Conservation (phyloP, 306 rosid species). For the Vachellia collinsii region DNA sequence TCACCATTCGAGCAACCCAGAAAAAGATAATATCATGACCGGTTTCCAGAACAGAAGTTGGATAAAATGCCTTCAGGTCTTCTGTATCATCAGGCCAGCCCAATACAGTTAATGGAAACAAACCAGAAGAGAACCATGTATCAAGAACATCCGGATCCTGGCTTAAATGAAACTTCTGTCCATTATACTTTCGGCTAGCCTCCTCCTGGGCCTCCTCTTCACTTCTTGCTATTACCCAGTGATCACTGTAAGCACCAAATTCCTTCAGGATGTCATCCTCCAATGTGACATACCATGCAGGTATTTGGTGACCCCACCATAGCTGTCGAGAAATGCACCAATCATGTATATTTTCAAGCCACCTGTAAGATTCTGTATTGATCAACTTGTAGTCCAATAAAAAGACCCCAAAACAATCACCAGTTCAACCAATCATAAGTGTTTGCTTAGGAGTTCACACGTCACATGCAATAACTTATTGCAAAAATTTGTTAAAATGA, state of each 20-base stretch:
- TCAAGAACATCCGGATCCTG: conserved; percentile 98
- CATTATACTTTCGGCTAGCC: conserved; percentile 58
- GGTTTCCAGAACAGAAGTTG: conserved; percentile 95
- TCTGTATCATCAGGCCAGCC: conserved; percentile 95
- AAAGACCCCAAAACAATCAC: not conserved
- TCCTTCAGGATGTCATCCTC: conserved; percentile 75
- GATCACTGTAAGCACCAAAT: conserved; percentile 72
- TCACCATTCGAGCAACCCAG: conserved; percentile 99
- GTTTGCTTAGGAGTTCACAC: not conserved
- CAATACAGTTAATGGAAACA: conserved; percentile 85
- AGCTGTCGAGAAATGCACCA: conserved; percentile 97
- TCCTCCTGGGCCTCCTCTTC: conserved; percentile 71
- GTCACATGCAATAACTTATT: not conserved
- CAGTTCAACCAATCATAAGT: conserved; percentile 9
- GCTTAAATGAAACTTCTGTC: conserved; percentile 63
- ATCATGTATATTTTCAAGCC: conserved; percentile 92
- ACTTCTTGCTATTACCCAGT: conserved; percentile 87
- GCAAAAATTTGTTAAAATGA: not conserved
- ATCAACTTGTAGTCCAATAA: conserved; percentile 14
- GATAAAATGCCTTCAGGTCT: conserved; percentile 87
- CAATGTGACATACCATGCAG: conserved; percentile 85
- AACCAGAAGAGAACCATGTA: conserved; percentile 98
- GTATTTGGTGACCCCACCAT: conserved; percentile 99
- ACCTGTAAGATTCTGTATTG: conserved; percentile 54
- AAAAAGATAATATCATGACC: conserved; percentile 95